Base-by-base conservation (phyloP, 2,329 filamentous ascomycete species). In the Penicillium hordei region DNA sequence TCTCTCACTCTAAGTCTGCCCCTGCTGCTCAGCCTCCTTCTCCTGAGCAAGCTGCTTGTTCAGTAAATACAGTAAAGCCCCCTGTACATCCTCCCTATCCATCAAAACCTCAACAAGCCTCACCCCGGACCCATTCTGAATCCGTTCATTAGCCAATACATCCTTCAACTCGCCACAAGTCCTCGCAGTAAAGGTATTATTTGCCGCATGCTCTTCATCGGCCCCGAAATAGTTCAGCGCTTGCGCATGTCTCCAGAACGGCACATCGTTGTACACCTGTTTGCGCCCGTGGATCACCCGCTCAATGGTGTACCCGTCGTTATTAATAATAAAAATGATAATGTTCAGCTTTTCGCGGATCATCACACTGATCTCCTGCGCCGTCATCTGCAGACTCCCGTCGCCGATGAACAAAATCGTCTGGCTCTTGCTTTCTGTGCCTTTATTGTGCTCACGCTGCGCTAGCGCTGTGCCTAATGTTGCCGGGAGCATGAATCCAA, bases 371-470 rank as follows among this genome's bases (percentile, higher is more conserved):
- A 90, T 74, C 61, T 88, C 86, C 67, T 89, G 87, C 0, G 81
- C 85, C 0, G 86, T 89, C 74, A 89, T 82, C 61, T 88, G 83
- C 58, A 89, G 81, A 60, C 84, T 86, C 4, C 86, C 86, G 52
- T 88, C 86, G 5, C 85, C 86, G 34, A 86, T 86, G 59, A 86
- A 78, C 1, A 87, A 72, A 10, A 87, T 77, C 0, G 84, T 83
- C 53, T 82, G 75, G n/a, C 70, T 76, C 6, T 70, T 68, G 19
- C 64, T 60, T 15, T 65, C 68, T 33, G 59, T 53, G 40, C 44
- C 31, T 19, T 60, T 48, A 51, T 69, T 62, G 12, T 56, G 60
- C 19, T 67, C 60, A 15, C 68, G 67, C 29, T 76, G 67, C 21
- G 86, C 87, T 0, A 86, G 72, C 0, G 81, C 79, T 0, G 82